These are phyloP conservation scores for Fusarium tanahbumbuense DNA, from an alignment of 2,329 filamentous ascomycete species.

Conservation along the genomic window DNA sequence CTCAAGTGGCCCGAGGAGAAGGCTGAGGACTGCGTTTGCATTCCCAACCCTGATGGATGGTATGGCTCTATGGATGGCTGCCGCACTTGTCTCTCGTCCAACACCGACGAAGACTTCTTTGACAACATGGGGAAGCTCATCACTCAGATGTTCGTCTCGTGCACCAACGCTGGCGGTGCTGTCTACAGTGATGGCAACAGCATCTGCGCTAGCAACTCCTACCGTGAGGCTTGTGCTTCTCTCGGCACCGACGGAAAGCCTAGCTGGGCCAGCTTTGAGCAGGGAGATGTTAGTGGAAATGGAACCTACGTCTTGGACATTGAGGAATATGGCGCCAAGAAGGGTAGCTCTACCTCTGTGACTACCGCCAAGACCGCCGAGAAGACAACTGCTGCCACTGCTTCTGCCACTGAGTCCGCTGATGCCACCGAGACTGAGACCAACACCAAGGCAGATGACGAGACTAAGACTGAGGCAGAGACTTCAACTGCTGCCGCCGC, in stretches of 20 bases:
- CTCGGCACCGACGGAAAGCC: slow-evolving; percentile 18
- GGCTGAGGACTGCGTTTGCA: slow-evolving; percentile 32
- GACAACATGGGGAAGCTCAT: slow-evolving; percentile 30
- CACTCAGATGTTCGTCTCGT: slow-evolving; percentile 40
- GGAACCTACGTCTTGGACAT: slow-evolving; percentile 28
- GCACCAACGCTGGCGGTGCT: slow-evolving; percentile 33
- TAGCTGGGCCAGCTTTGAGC: slow-evolving; percentile 33
- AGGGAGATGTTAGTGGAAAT: slow-evolving; percentile 6
- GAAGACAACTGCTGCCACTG: neutral
- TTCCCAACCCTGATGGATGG: slow-evolving; percentile 36
- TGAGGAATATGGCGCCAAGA: slow-evolving; percentile 12
- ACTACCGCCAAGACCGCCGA: slow-evolving; percentile 13
- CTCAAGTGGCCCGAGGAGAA: slow-evolving; percentile 24
- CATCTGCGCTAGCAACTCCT: slow-evolving; percentile 32
- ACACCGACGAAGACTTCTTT: slow-evolving; percentile 30
- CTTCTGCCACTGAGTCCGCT: neutral
- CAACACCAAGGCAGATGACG: neutral
- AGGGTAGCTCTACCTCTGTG: slow-evolving; percentile 18
- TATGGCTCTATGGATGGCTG: slow-evolving; percentile 39
- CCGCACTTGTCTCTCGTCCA: slow-evolving; percentile 31
- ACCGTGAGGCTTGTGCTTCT: slow-evolving; percentile 30
- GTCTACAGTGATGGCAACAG: slow-evolving; percentile 33
- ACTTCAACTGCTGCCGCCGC: neutral
- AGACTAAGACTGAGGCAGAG: neutral
- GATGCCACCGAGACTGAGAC: slow-evolving; percentile 8